phyloP scores from a whole-genome alignment of 208 protist species.

The Trypanosoma avium region DNA sequence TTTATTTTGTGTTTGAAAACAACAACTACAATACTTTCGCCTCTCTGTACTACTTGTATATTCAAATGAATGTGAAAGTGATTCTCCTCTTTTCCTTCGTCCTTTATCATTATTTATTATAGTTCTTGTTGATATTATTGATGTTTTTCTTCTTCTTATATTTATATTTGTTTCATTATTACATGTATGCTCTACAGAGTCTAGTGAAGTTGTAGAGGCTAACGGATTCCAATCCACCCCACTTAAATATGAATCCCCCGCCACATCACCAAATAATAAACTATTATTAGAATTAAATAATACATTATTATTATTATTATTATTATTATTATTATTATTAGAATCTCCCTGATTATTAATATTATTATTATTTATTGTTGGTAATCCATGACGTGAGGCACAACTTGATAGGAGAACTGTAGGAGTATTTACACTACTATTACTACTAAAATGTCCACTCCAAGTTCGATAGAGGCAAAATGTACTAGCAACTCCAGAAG shows the following conservation, averaged over 20 bases:
- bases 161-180: neutral
- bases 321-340: neutral
- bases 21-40: neutral
- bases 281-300: too few species aligned
- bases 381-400: neutral
- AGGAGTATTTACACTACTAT: constrained; percentile 9
- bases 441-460: neutral
- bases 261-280: neutral
- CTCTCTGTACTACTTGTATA: neutral
- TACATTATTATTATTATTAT: too few species aligned
- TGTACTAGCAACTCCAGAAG: neutral
- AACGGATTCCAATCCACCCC: neutral
- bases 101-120: too few species aligned
- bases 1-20: too few species aligned
- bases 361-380: neutral
- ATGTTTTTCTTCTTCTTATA: too few species aligned
- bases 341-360: neutral
- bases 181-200: neutral
- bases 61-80: too few species aligned
- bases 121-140: too few species aligned
- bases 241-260: neutral
- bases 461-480: neutral
- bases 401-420: constrained; percentile 3
- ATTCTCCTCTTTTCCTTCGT: too few species aligned
- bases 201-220: neutral